Evolutionary conservation across 345 rosid genomes (phyloP).

Genomic region (Eucalyptus dawsonii): DNA sequence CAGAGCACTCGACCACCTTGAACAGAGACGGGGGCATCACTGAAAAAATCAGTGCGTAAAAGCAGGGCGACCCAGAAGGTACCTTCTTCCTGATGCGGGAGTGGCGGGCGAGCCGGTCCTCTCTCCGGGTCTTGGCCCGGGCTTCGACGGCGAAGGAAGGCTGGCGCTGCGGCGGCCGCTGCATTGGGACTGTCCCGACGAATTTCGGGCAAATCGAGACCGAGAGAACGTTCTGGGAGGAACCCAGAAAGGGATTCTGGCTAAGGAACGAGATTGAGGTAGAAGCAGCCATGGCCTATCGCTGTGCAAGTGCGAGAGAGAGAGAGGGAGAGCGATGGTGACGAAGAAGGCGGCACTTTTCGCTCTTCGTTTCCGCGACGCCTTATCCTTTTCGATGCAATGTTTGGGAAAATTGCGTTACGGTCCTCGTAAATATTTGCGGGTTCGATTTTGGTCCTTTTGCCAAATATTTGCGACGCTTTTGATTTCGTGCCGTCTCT

Average conservation of each 20-base stretch:
- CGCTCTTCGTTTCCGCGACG: background rate
- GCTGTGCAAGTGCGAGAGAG: background rate
- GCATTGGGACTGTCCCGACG: constrained; percentile 6
- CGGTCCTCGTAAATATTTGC: background rate
- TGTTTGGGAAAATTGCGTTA: background rate
- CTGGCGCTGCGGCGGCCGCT: constrained; percentile 6
- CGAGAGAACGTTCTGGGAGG: background rate
- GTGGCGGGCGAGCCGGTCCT: constrained; percentile 82
- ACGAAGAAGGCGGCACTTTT: background rate
- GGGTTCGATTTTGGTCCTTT: background rate
- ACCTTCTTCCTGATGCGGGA: constrained; percentile 93
- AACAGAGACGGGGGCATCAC: background rate
- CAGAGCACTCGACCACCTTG: background rate
- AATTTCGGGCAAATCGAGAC: background rate
- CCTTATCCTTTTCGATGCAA: background rate
- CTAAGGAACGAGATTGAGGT: background rate
- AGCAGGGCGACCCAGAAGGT: background rate
- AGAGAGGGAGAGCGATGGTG: background rate
- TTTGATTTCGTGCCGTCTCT: background rate
- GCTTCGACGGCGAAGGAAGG: constrained; percentile 39
- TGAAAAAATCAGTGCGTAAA: background rate
- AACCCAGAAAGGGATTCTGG: constrained; percentile 1
- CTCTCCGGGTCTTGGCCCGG: constrained; percentile 47
- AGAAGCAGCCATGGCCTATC: background rate
- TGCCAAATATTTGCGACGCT: background rate